Evolutionary conservation across 2,329 filamentous ascomycete species (phyloP).

Genomic region (Apiospora hydei): DNA sequence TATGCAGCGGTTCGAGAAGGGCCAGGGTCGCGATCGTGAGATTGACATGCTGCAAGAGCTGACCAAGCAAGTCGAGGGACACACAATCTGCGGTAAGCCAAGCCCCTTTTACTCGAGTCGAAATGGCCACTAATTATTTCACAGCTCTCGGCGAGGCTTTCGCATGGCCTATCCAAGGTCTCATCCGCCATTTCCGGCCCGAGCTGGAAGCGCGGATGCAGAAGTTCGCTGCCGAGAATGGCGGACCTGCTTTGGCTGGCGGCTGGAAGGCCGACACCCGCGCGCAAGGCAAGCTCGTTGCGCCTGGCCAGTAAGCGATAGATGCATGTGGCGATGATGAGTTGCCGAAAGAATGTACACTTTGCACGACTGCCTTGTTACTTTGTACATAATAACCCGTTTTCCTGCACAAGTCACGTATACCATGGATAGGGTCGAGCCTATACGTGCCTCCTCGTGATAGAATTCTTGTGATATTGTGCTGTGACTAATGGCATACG

Average conservation of each 20-base stretch:
- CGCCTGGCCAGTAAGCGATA: constrained; percentile 81
- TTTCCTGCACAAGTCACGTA: neutral
- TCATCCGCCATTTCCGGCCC: constrained; percentile 97
- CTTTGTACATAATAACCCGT: constrained; percentile 34
- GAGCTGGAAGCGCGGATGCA: constrained; percentile 92
- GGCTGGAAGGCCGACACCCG: constrained; percentile 82
- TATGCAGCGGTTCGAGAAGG: constrained; percentile 95
- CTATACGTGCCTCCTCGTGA: too few relatives aligned
- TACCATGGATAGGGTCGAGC: neutral
- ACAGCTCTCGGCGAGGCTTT: constrained; percentile 93
- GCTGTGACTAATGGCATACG: neutral
- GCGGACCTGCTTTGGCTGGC: constrained; percentile 80
- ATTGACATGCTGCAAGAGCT: constrained; percentile 99
- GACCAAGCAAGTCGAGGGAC: constrained; percentile 98
- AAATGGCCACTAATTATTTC: constrained; percentile 37
- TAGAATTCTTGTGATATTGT: neutral
- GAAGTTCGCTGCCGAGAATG: constrained; percentile 76
- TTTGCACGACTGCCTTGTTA: constrained; percentile 30
- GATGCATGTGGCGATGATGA: constrained; percentile 13
- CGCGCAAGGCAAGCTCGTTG: constrained; percentile 82
- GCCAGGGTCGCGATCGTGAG: constrained; percentile 85
- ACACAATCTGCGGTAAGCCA: constrained; percentile 91
- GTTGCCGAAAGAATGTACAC: constrained; percentile 25
- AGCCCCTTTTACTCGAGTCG: neutral
- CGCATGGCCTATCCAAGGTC: constrained; percentile 96